Evolutionary conservation across 208 protist genomes (phyloP), one percentile per base, ranked within the genome.

Genomic region (Leishmania mexicana): DNA sequence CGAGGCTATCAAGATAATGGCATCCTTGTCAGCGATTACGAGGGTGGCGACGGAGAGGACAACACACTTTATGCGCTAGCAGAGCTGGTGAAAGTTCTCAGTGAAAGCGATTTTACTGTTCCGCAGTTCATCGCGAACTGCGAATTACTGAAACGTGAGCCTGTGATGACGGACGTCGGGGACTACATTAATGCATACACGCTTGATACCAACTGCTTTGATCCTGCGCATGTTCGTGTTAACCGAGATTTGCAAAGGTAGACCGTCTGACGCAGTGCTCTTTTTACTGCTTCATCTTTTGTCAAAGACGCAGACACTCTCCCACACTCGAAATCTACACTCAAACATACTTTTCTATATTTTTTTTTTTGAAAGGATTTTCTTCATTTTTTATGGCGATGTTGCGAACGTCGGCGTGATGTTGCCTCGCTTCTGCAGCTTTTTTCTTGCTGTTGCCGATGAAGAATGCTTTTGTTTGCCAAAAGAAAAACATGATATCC

Each of bases 11-110:
- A 97, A 77, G 88, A 97, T 42, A 98, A 98, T 76, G 95, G 95
- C 57, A 96, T 98, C 87, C 90, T 98, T 71, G 96, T 98, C 24
- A 90, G 94, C 38, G 96, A 98, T 79, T 98, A 98, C 83, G 94
- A 98, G 76, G 96, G 96, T 72, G 94, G 94, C 15, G 96, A 98
- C 80, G 76, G 79, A 45, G 81, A 89, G 45, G 96, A 98, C 83
- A 93, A 96, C 83, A 98, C 96, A 17, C 95, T 98, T 76, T 93
- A 91, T 75, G 92, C 91, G 15, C 85, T 98, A 35, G 95, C 89
- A 17, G 93, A 96, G 31, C 75, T 98, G 51, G 88, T 98, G 38
- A 87, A 83, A 65, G 88, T 83, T 10, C 78, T 98, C 40, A 92
- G 91, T 57, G 91, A 96, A 72, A 96, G 93, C 74, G 74, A 87